Evolutionary conservation across 495 filamentous ascomycete species (phyloP).

Genomic region (Penicillium cosmopolitanum): DNA sequence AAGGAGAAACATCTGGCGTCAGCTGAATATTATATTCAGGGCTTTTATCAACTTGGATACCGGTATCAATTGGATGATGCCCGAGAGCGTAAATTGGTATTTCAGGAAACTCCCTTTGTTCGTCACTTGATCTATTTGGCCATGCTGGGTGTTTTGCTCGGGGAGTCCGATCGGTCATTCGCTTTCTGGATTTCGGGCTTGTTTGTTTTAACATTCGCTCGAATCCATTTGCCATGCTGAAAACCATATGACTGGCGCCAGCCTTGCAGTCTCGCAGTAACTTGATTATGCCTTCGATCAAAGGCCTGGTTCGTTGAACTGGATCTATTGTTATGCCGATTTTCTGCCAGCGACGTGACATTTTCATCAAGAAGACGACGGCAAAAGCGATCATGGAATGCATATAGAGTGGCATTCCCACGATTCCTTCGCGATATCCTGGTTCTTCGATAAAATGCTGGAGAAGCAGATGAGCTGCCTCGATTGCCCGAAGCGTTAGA

Average conservation of each 20-base stretch:
- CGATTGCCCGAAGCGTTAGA: background rate
- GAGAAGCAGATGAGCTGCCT: background rate
- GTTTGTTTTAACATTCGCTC: background rate
- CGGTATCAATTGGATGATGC: background rate
- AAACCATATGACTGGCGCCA: background rate
- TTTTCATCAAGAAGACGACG: background rate
- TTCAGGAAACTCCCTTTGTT: background rate
- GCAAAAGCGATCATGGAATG: background rate
- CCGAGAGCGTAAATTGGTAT: background rate
- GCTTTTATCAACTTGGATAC: background rate
- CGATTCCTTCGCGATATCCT: background rate
- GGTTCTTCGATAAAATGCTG: background rate
- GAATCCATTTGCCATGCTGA: background rate
- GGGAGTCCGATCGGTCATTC: background rate
- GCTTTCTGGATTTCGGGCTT: background rate
- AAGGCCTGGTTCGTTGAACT: background rate
- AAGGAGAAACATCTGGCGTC: background rate
- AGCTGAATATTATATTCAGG: background rate
- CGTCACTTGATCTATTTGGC: background rate
- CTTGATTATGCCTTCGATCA: background rate
- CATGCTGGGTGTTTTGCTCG: background rate
- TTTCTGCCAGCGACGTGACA: background rate
- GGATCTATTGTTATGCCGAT: background rate
- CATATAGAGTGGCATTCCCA: background rate
- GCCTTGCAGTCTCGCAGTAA: background rate